Evolutionary conservation across 306 rosid genomes (phyloP).

Genomic region (Malus fusca): DNA sequence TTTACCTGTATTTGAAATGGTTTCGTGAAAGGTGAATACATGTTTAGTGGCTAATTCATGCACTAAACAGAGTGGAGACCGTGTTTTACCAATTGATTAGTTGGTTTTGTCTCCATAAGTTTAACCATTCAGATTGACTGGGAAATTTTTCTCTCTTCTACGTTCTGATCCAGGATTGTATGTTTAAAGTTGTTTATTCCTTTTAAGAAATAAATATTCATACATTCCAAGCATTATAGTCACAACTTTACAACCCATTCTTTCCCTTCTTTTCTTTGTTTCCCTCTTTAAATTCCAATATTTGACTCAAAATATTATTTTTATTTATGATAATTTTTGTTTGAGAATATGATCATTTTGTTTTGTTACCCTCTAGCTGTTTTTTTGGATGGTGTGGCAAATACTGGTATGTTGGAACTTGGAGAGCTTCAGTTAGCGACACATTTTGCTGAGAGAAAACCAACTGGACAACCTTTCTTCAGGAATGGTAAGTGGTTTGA

Average conservation of each 20-base stretch:
- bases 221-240: neutral
- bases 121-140: neutral
- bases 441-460: slow-evolving; percentile 66
- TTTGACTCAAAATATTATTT: neutral
- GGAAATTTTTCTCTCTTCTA: neutral
- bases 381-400: slow-evolving; percentile 60
- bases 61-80: neutral
- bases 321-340: neutral
- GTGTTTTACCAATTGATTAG: neutral
- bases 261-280: neutral
- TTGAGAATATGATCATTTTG: slow-evolving; percentile 2
- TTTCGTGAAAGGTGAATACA: neutral
- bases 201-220: neutral
- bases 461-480: slow-evolving; percentile 71
- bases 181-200: neutral
- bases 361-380: slow-evolving; percentile 38
- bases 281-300: neutral
- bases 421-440: slow-evolving; percentile 57
- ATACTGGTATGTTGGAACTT: slow-evolving; percentile 65
- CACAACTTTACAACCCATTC: neutral
- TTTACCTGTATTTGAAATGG: neutral
- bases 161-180: neutral
- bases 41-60: neutral
- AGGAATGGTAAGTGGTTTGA: slow-evolving; percentile 55
- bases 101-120: neutral